Evolutionary conservation across 2,329 filamentous ascomycete genomes (phyloP).

Genomic region (Chaetomium sp.): DNA sequence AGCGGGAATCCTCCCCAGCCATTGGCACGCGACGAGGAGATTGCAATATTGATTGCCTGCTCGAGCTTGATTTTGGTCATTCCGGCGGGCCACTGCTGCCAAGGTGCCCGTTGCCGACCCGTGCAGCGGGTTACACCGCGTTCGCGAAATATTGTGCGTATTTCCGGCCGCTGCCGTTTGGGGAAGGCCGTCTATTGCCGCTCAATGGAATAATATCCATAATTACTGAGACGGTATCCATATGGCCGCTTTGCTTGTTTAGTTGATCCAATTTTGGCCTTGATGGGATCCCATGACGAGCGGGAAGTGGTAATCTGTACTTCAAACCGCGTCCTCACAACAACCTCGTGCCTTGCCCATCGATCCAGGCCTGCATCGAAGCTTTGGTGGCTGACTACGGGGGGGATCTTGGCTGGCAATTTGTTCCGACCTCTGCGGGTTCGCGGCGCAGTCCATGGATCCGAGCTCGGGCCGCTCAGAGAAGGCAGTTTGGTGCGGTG

Average conservation of each 20-base stretch:
- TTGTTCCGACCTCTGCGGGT: conserved; percentile 13
- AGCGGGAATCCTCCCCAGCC: conserved; percentile 23
- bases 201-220: not conserved
- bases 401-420: not conserved
- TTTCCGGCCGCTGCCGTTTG: not conserved
- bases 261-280: not conserved
- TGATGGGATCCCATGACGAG: not conserved
- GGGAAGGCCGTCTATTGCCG: not conserved
- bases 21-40: conserved; percentile 27
- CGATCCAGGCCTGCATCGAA: conserved; percentile 1
- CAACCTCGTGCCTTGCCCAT: not conserved
- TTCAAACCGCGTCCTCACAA: not conserved
- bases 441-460: conserved; percentile 18
- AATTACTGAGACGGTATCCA: not conserved
- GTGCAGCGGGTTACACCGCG: conserved; percentile 13
- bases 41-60: conserved; percentile 32
- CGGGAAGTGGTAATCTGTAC: not conserved
- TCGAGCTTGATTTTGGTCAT: conserved; percentile 4
- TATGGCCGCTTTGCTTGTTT: not conserved
- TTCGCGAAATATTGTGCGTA: conserved; percentile 3
- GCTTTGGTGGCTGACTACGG: not conserved
- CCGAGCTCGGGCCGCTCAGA: not conserved
- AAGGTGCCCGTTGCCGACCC: conserved; percentile 3
- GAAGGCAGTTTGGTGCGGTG: not conserved
- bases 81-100: conserved; percentile 1